Percentiles rank a stretch among this genome's conserved stretches.
Conservation (phyloP, 371 early-diverging fungal genomes). For the Mucor piriformis region DNA sequence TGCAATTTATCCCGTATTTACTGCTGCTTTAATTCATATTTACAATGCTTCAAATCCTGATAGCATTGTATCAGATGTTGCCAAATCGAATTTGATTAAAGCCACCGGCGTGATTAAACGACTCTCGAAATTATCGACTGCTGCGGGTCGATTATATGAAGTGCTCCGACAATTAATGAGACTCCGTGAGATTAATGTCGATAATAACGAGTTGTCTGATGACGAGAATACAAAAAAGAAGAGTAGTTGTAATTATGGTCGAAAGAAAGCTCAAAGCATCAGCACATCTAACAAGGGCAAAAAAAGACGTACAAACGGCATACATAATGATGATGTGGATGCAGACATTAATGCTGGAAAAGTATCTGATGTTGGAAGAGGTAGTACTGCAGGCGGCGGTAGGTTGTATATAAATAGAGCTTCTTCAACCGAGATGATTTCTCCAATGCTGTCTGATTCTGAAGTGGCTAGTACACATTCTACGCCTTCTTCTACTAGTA, state of each 20-base stretch:
- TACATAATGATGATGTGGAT: not conserved
- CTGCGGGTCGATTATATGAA: constrained; percentile 25
- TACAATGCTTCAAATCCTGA: constrained; percentile 41
- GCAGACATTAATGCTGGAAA: not conserved
- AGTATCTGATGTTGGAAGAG: constrained; percentile 29
- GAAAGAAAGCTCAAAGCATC: not conserved
- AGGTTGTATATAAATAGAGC: not conserved
- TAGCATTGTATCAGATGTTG: constrained; percentile 33
- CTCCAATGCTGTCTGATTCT: constrained; percentile 19
- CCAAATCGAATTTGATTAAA: constrained; percentile 32
- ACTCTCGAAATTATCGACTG: constrained; percentile 33
- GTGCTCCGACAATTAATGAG: constrained; percentile 32
- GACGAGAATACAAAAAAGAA: constrained; percentile 1
- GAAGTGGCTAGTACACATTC: constrained; percentile 29
- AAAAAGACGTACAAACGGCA: not conserved
- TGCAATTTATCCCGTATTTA: constrained; percentile 55
- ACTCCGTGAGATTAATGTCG: constrained; percentile 29
- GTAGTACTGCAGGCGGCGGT: not conserved
- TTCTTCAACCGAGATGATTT: constrained; percentile 1
- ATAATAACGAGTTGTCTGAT: constrained; percentile 10
- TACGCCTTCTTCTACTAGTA: constrained; percentile 25
- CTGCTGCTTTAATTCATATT: constrained; percentile 47
- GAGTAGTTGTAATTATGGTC: not conserved
- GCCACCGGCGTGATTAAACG: constrained; percentile 33
- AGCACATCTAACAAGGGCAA: not conserved